Evolutionary conservation across 306 rosid species (phyloP).

Genomic region (Pueraria montana): DNA sequence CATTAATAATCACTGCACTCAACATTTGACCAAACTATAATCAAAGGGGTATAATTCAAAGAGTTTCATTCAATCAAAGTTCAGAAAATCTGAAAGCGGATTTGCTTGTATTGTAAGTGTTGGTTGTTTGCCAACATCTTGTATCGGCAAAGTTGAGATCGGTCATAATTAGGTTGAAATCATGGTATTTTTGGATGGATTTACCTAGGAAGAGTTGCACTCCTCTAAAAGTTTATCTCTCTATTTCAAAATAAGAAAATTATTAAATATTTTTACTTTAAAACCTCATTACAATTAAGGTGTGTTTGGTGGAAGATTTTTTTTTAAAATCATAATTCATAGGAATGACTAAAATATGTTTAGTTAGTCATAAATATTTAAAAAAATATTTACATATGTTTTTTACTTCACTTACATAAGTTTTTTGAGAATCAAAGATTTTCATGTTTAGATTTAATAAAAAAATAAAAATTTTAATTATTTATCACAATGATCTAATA

Average conservation of each 20-base stretch:
- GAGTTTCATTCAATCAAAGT: neutral
- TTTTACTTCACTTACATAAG: no score
- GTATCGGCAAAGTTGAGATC: neutral
- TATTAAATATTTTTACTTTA: neutral
- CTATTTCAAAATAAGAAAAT: neutral
- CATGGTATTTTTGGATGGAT: neutral
- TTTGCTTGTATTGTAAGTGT: slow-evolving; percentile 16
- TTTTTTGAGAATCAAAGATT: no score
- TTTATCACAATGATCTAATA: no score
- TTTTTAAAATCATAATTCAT: no score
- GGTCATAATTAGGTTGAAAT: slow-evolving; percentile 14
- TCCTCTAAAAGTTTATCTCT: neutral
- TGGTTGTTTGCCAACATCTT: slow-evolving; percentile 25
- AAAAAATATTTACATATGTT: no score
- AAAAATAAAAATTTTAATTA: no score
- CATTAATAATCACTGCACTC: neutral
- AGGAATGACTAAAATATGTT: no score
- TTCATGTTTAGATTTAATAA: no score
- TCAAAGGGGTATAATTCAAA: neutral
- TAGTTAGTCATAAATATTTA: no score
- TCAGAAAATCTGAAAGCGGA: neutral
- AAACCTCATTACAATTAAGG: neutral
- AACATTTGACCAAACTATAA: neutral
- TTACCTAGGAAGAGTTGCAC: neutral
- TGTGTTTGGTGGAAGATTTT: no score